phyloP scores from a whole-genome alignment of 768 basidiomycete genomes.

The Suillus americanus region DNA sequence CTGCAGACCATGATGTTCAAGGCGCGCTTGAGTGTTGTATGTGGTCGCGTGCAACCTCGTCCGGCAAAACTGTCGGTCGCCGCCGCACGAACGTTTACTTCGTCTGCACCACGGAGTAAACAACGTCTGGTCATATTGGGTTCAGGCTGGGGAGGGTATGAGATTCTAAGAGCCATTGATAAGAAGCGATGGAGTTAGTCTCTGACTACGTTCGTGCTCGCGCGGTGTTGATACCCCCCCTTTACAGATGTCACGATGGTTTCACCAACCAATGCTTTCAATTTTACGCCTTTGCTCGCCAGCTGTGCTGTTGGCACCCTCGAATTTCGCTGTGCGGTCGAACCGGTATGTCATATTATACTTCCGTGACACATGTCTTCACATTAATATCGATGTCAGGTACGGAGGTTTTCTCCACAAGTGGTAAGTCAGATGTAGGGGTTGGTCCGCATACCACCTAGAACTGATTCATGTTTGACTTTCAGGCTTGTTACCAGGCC shows the following conservation, averaged over 20 bases:
- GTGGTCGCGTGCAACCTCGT: conserved; percentile 2
- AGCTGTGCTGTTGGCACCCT: conserved; percentile 77
- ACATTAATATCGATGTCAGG: conserved; percentile 31
- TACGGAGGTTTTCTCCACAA: conserved; percentile 55
- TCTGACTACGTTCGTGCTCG: background rate
- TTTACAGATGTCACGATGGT: conserved; percentile 60
- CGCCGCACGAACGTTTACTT: conserved; percentile 36
- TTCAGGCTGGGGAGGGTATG: conserved; percentile 80
- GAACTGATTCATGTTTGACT: background rate
- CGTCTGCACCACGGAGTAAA: conserved; percentile 33
- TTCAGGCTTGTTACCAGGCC: conserved; percentile 63
- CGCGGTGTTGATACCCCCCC: conserved; percentile 9
- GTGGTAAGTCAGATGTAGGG: conserved; percentile 38
- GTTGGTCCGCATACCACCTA: background rate
- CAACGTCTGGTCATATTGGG: conserved; percentile 65
- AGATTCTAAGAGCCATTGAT: conserved; percentile 62
- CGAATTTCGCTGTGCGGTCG: conserved; percentile 78
- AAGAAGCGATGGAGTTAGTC: conserved; percentile 69
- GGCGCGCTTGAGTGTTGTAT: conserved; percentile 11
- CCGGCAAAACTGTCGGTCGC: background rate
- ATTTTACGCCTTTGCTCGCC: conserved; percentile 48
- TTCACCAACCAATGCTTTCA: conserved; percentile 53
- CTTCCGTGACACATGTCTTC: conserved; percentile 1
- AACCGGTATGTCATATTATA: conserved; percentile 55
- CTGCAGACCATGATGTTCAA: conserved; percentile 21